Evolutionary conservation across 192 early-diverging fungal genomes (phyloP), one percentile per base, ranked within the genome.

Genomic region (Podila minutissima): DNA sequence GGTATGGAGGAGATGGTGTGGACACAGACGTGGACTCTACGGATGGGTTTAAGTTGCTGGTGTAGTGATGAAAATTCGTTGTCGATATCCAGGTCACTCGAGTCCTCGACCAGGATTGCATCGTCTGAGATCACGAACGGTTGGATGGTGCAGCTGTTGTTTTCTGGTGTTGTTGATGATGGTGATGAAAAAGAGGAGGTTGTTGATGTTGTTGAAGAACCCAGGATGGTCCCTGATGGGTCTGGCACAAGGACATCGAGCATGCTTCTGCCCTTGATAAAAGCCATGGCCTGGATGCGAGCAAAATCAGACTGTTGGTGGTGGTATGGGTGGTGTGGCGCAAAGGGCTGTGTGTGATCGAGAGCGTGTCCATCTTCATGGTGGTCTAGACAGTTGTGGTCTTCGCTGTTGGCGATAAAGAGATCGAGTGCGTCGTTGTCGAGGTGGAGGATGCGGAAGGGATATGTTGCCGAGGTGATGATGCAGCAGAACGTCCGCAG

Each of bases 401-500:
- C 59, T 19, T 24, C 59, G 26, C 15, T 31, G 59, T 35, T 33
- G 59, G 59, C 13, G 59, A 61, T 33, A 26, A 61, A 61, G 59
- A 61, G 31, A 17, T 61, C 59, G 59, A 61, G 59, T 3, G 59
- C 59, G 26, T 28, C 59, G 4, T 28, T 61, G 31, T 61, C 59
- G 28, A 61, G 26, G 31, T 61, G 28, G 13, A 61, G 59, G 59
- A 61, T 61, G 28, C 59, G 59, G 29, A 31, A 61, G 7, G 59
- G 59, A 17, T 28, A 33, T 61, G 9, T 8, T 28, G 28, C 31
- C 12, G 59, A 32, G 15, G 59, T 61, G 28, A 33, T 61, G 31
- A 61, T 61, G 29, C 59, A 33, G 59, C 59, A 28, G 59, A 61
- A 61, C 15, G 59, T 61, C 28, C 59, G 59, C 28, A 61, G 59